Conservation (phyloP, 1,139 yeast species). For the Nakaseomyces uthaithaninus region DNA sequence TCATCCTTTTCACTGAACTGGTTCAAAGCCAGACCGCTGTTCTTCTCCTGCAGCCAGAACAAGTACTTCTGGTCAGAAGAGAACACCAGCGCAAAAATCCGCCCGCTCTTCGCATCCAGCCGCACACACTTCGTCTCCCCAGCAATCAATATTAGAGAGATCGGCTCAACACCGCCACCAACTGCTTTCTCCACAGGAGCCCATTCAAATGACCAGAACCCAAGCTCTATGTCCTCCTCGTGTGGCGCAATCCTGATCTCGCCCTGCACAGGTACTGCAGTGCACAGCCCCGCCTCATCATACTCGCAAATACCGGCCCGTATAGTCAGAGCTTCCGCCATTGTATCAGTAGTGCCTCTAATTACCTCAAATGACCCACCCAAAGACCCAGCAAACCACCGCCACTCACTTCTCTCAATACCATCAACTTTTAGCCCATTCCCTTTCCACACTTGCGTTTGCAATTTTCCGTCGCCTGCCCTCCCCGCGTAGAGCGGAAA, state of each 20-base stretch:
- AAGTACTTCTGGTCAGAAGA: constrained; percentile 78
- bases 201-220: constrained; percentile 56
- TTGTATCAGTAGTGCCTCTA: too few species aligned
- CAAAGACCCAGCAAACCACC: too few species aligned
- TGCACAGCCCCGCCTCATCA: constrained; percentile 62
- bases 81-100: constrained; percentile 78
- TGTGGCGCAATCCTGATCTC: constrained; percentile 54
- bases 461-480: too few species aligned
- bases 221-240: constrained; percentile 35
- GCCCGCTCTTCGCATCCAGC: constrained; percentile 63
- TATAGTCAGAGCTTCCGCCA: constrained; percentile 33
- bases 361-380: too few species aligned
- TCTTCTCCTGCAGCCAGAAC: constrained; percentile 90
- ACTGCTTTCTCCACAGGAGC: constrained; percentile 42
- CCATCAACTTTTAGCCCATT: too few species aligned
- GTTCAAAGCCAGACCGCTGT: constrained; percentile 43
- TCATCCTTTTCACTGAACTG: constrained; percentile 59
- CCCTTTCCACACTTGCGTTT: too few species aligned
- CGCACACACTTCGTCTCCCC: constrained; percentile 87
- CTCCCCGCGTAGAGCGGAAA: too few species aligned
- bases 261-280: constrained; percentile 74
- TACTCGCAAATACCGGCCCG: constrained; percentile 82
- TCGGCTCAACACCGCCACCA: constrained; percentile 39
- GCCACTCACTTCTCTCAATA: neutral
- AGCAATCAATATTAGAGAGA: constrained; percentile 76